These are phyloP conservation scores for Usnea hakonensis DNA, from an alignment of 495 filamentous ascomycete genomes.

Conservation along the genomic window DNA sequence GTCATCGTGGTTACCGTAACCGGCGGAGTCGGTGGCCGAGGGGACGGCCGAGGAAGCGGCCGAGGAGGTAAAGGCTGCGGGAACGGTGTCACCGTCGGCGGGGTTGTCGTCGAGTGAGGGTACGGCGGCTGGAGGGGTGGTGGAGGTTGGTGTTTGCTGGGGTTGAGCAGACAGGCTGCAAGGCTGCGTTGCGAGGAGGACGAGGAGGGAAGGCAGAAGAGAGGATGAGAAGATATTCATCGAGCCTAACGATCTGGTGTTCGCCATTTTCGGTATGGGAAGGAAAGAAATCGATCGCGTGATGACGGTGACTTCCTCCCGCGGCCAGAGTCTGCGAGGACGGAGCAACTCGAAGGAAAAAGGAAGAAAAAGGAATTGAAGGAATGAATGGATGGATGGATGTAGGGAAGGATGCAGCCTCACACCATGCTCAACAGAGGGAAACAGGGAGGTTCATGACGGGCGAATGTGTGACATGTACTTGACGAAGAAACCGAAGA, in stretches of 20 bases:
- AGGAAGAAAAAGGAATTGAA: not conserved
- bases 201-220: not conserved
- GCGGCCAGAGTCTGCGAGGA: not conserved
- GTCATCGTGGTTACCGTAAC: not conserved
- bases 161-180: not conserved
- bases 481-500: not conserved
- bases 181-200: not conserved
- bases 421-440: not conserved
- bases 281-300: not conserved
- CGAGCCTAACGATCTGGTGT: not conserved
- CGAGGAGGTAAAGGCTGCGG: slow-evolving; percentile 1
- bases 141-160: not conserved
- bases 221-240: too few relatives aligned
- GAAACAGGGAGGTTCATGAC: not conserved
- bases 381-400: not conserved
- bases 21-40: slow-evolving; percentile 3
- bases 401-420: not conserved
- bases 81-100: slow-evolving; percentile 9
- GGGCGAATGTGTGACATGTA: too few relatives aligned
- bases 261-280: not conserved
- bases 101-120: not conserved
- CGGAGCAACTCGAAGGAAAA: not conserved
- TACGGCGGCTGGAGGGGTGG: not conserved
- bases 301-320: not conserved
- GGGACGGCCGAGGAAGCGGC: slow-evolving; percentile 8